Conservation (phyloP, 257 asterid species). For the Schizonepeta tenuifolia region DNA sequence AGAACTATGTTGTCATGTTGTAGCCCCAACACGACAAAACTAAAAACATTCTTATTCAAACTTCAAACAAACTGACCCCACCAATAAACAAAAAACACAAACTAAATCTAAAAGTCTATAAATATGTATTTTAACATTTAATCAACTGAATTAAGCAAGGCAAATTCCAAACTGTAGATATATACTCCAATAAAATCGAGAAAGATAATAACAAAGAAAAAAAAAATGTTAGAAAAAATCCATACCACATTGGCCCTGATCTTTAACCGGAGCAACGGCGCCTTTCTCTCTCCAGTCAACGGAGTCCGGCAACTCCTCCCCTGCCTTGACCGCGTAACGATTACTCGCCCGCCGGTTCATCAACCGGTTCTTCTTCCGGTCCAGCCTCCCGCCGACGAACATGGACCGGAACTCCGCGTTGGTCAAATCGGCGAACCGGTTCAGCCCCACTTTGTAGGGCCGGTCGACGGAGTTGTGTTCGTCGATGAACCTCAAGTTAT, state of each 20-base stretch:
- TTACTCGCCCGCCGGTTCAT: slow-evolving; percentile 37
- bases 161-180: neutral
- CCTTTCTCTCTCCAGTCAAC: slow-evolving; percentile 93
- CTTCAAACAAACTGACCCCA: neutral
- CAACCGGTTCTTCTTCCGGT: slow-evolving; percentile 38
- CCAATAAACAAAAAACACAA: neutral
- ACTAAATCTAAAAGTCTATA: too few relatives aligned
- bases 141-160: neutral
- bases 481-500: slow-evolving; percentile 63
- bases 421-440: slow-evolving; percentile 81
- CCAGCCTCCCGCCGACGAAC: slow-evolving; percentile 61
- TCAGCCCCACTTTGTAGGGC: slow-evolving; percentile 65
- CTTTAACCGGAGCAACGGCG: slow-evolving; percentile 80
- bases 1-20: too few relatives aligned
- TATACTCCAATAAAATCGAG: neutral
- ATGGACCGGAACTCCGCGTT: slow-evolving; percentile 68
- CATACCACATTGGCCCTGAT: slow-evolving; percentile 95
- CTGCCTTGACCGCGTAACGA: slow-evolving; percentile 59
- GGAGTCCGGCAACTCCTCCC: slow-evolving; percentile 65
- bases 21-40: neutral
- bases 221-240: neutral
- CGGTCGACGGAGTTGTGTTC: slow-evolving; percentile 62
- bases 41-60: neutral
- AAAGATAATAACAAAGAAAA: neutral
- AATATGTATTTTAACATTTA: too few relatives aligned